Evolutionary conservation across 495 filamentous ascomycete species (phyloP), one percentile per base, ranked within the genome.

Genomic region (Penicillium verhagenii): DNA sequence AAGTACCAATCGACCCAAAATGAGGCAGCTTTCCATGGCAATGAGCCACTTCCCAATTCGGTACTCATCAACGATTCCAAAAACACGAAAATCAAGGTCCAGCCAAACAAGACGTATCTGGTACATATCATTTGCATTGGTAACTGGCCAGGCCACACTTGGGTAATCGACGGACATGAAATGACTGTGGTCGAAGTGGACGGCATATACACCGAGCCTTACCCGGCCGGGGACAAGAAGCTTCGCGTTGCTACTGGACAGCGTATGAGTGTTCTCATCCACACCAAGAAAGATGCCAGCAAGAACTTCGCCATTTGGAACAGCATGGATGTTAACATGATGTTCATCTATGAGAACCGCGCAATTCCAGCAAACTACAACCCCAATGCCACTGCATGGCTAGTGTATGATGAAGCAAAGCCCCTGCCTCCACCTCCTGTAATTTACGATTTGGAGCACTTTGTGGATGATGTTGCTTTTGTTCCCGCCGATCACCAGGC

Each of bases 321-420:
- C 23, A 72, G 72, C 5, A 75, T 77, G 45, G 82, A 84, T 52
- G 72, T 79, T 29, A 79, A 74, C 53, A 83, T 80, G 52, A 79
- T 83, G 52, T 64, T 86, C 50, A 60, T 72, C 43, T 83, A 79
- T 55, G 63, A 70, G 40, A 50, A 61, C 33, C 57, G 63, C 3
- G 2, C 52, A 0, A 62, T 66, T 24, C 68, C 69, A 0, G 53
- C 60, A 2, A 61, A 44, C 57, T 80, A 55, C 58, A 89, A 92
- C 62, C 82, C 82, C 47, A 96, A 93, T 54, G 85, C 82, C 0
- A 93, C 91, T 0, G 87, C 86, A 7, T 93, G 87, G 86, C 78
- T 96, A 1, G 78, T 89, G 1, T 93, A 94, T 60, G 80, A 92
- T 62, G 71, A 80, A 2, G 52, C 66, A 1, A 80, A 82, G 40